A percentile compares a stretch with the other conserved stretches of the same genome.
Evolutionary conservation across 176 grass and related monocot species (phyloP).

Genomic region (Oropetium thomaeum): DNA sequence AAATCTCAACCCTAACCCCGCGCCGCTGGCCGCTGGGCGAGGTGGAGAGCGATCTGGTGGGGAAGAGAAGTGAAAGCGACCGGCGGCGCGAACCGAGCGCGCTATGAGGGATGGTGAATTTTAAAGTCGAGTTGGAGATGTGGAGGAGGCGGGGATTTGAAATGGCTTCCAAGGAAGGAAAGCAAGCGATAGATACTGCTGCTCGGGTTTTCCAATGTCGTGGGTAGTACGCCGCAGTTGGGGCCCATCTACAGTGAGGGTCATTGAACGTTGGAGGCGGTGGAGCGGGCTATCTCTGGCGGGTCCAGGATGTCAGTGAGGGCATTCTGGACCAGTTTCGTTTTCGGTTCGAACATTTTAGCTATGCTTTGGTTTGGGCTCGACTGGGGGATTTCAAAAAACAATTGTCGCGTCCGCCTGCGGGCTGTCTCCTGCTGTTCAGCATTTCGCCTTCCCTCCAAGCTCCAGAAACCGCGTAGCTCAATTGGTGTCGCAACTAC

Average conservation of each 20-base stretch:
- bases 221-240: too few species aligned
- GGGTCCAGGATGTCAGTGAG: neutral
- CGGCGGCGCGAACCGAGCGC: neutral
- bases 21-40: neutral
- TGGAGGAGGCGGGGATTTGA: neutral
- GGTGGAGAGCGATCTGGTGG: neutral
- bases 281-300: too few species aligned
- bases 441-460: neutral
- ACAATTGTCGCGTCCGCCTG: neutral
- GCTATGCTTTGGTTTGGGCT: neutral
- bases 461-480: too few species aligned
- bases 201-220: too few species aligned
- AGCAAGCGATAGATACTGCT: neutral
- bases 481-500: too few species aligned
- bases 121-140: neutral
- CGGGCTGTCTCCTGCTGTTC: neutral
- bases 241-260: too few species aligned
- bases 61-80: neutral
- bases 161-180: neutral
- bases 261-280: too few species aligned
- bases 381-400: neutral
- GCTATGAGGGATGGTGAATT: neutral
- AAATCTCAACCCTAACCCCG: constrained; percentile 1
- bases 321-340: neutral
- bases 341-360: neutral